Evolutionary conservation across 2,329 filamentous ascomycete species (phyloP), one percentile per base, ranked within the genome.

Genomic region (Colletotrichum truncatum): DNA sequence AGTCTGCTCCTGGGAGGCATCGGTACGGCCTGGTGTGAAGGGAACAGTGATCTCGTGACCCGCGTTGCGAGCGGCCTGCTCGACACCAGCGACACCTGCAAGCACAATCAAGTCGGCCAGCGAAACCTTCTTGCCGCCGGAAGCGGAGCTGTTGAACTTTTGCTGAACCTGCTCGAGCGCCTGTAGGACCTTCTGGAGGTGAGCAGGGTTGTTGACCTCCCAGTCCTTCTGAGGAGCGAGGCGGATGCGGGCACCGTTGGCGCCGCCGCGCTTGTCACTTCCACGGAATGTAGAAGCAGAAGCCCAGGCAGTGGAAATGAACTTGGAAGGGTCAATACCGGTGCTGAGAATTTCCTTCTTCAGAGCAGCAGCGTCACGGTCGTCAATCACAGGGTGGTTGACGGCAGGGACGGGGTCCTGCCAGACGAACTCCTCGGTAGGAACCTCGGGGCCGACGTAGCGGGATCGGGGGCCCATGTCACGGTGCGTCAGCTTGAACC

Each of bases 401-500:
- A 89, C 83, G 75, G 88, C 78, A 6, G 92, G 91, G 49, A 94
- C 77, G 12, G 90, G 89, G 73, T 94, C 92, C 73, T 94, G 90
- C 92, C 92, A 94, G 71, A 88, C 73, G n/a, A 91, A 82, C 11
- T 84, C 81, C 82, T 94, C 90, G 54, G 83, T 81, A 46, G 92
- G 91, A 16, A 93, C 82, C 77, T 94, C 92, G 1, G 92, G 91
- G 25, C 92, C 92, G 46, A 93, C 73, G 82, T 91, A 94, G 74
- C 90, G 90, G 21, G 84, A 75, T 55, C 87, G 82, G 39, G 92
- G 92, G 11, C 92, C 92, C 80, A 94, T 86, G 75, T 94, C 92
- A 80, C 92, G 91, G 81, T 94, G 92, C 30, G 91, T 83, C 41
- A 94, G 86, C 87, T 94, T 94, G 87, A 93, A 94, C 92, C 92